Base-by-base conservation (phyloP, 257 asterid species). In the Fraxinus americana region DNA sequence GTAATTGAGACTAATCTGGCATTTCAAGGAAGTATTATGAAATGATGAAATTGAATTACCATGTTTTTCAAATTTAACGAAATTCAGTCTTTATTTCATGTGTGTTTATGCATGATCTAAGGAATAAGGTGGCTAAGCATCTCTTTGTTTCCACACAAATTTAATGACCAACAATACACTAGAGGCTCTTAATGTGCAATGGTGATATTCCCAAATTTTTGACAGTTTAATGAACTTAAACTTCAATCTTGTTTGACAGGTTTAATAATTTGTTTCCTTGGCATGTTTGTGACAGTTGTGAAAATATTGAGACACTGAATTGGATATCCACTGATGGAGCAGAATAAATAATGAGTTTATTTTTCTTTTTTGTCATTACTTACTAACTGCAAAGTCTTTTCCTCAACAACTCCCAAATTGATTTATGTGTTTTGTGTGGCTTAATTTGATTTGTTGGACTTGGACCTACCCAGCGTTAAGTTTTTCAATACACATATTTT, bases 1-100 rank as follows among this genome's bases (percentile, higher is more conserved):
- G 99, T 94, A 87, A 78, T 63, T 30, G 63, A 45, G 48, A 27
- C 29, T 57, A 57, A 67, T 76, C 59, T 43, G 77, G 70, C 72
- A 34, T 76, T 45, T 29, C 25, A 34, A 52, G 54, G 21, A 25
- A 73, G 74, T 61, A 61, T 70, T 14, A 65, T 70, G 76, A 69
- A 54, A 73, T 81, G 72, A 34, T 27, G 25, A 70, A 72, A 38
- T 52, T 65, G 25, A 54, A 27, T 72, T 57, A 6, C 5, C 23
- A 3, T 3, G 13, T 23, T n/a, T 43, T 59, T 21, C 13, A 59
- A 59, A 59, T 23, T 21, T 16, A 59, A 21, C 32, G 23, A 59
- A 59, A n/a, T 8, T 21, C 32, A n/a, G 67, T n/a, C 67, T 59
- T 59, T 59, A 21, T 25, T 21, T 23, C 8, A 1, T 9, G 14